Evolutionary conservation across 805 yeast genomes (phyloP), one percentile per base, ranked within the genome.

Genomic region (Saccharomycopsis amapae): DNA sequence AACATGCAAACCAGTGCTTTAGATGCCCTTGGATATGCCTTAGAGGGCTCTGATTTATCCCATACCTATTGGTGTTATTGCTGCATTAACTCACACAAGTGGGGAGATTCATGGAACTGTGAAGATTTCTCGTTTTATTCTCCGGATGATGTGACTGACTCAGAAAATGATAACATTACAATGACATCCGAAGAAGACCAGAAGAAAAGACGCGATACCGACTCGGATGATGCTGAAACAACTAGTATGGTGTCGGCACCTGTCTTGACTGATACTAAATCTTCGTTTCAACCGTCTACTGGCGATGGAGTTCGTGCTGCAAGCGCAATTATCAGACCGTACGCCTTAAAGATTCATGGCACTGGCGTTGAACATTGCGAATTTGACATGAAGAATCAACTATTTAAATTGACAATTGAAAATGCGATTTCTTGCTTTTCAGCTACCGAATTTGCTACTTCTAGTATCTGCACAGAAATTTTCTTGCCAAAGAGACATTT

Each of bases 81-180:
- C 30, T 68, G 81, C 5, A 65, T 68, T 35, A 90, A 89, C 58
- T 66, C 77, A 28, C 95, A 93, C 63, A 65, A 75, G 58, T 79
- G 85, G 81, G 98, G 98, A 0, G 98, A 90, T 62, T 61, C 72
- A 22, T 90, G 97, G 95, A 90, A 90, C 57, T 79, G 87, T 54
- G 98, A 90, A 59, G 97, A 90, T 62, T 81, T 90, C 60, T 85
- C 96, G 1, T 75, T 90, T 46, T 90, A 82, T 83, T 81, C 93
- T 1, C 63, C 68, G 2, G 88, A 81, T 50, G 87, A 82, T 28
- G 5, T 26, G 7, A 26, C 30, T 26, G 30, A 26, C 12, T 7
- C 12, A 7, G 12, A 26, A 26, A 7, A 26, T n/a, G n/a, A n/a
- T n/a, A n/a, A n/a, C n/a, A n/a, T n/a, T n/a, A n/a, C n/a, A n/a